These are phyloP conservation scores for Amaranthus cruentus DNA, from an alignment of 148 eudicot genomes.

Conservation along the genomic window DNA sequence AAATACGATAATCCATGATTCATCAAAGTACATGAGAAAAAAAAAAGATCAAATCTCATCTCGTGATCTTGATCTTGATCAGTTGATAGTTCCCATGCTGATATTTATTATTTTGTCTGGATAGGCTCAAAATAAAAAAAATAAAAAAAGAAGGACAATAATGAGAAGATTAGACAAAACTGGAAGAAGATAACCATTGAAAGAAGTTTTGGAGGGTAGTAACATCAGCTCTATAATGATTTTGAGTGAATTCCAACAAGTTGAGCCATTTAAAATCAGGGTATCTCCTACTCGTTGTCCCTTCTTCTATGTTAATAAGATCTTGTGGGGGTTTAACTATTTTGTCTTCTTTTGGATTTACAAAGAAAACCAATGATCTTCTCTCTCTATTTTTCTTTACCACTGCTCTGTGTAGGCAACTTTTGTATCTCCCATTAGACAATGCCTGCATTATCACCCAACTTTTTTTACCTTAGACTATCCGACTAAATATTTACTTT, in stretches of 20 bases:
- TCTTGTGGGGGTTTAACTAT: slow-evolving; percentile 37
- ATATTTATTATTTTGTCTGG: not conserved
- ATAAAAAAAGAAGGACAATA: not conserved
- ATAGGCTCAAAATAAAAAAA: not conserved
- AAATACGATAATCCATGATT: no score
- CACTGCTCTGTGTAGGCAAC: slow-evolving; percentile 48
- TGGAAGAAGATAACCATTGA: slow-evolving; percentile 30
- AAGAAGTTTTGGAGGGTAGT: slow-evolving; percentile 38
- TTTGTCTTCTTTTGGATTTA: slow-evolving; percentile 40
- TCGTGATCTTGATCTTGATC: not conserved
- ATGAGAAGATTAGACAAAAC: not conserved
- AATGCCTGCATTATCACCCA: slow-evolving; percentile 23
- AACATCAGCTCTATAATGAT: slow-evolving; percentile 41
- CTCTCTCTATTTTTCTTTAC: slow-evolving; percentile 38
- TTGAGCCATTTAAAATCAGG: slow-evolving; percentile 46
- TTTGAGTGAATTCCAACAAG: slow-evolving; percentile 42
- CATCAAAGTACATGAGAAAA: no score
- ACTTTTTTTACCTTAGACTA: no score
- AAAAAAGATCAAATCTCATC: no score
- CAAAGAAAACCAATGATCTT: slow-evolving; percentile 40
- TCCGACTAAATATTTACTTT: no score
- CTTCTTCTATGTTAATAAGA: slow-evolving; percentile 21
- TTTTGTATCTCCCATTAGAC: slow-evolving; percentile 45
- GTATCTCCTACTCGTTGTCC: slow-evolving; percentile 28
- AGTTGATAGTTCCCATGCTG: not conserved